A percentile compares a stretch with the other conserved stretches of the same genome.
phyloP scores from a whole-genome alignment of 1,284 basidiomycete species.

The Sporisorium graminicola region DNA sequence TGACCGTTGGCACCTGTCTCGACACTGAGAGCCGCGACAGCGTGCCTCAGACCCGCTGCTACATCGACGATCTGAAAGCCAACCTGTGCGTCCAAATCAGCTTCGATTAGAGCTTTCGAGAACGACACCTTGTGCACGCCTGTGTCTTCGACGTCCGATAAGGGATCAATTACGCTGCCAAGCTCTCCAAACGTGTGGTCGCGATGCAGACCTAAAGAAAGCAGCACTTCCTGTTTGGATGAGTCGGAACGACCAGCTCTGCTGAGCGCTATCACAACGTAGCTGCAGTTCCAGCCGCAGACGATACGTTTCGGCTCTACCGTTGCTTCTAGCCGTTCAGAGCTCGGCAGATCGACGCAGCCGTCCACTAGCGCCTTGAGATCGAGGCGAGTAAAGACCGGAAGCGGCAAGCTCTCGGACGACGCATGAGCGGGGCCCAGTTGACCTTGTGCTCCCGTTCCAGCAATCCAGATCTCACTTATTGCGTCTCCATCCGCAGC shows the following conservation, averaged over 20 bases:
- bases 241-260: no score
- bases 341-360: not conserved
- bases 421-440: conserved; percentile 17
- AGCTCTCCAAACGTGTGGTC: conserved; percentile 48
- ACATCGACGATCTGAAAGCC: conserved; percentile 17
- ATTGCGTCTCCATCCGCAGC: not conserved
- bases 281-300: conserved; percentile 52
- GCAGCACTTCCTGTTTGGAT: conserved; percentile 16
- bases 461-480: conserved; percentile 29
- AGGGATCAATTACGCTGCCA: conserved; percentile 1
- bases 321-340: not conserved
- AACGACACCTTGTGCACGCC: conserved; percentile 35
- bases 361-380: conserved; percentile 1
- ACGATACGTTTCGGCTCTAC: conserved; percentile 21
- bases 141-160: not conserved
- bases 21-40: conserved; percentile 17
- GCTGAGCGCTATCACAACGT: conserved; percentile 21
- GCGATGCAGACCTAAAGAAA: conserved; percentile 33
- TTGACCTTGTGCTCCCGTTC: conserved; percentile 34
- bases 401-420: not conserved
- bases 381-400: conserved; percentile 26
- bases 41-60: conserved; percentile 38
- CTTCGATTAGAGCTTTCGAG: conserved; percentile 10
- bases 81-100: conserved; percentile 5
- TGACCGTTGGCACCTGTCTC: not conserved